Evolutionary conservation across 2,329 filamentous ascomycete genomes (phyloP), one percentile per base, ranked within the genome.

Genomic region (Penicillium sp.): DNA sequence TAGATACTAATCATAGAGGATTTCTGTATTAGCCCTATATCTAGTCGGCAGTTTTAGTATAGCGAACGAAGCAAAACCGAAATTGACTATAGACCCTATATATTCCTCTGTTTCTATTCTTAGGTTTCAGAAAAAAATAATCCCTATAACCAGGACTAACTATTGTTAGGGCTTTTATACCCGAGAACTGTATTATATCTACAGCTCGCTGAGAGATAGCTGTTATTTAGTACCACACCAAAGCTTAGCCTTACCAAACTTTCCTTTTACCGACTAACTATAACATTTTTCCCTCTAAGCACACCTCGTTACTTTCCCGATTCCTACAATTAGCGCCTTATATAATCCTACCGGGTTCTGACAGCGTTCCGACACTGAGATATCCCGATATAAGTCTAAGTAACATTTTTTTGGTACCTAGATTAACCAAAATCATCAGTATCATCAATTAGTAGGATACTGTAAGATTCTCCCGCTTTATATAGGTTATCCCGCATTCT

Each of bases 401-500:
- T 3, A 70, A 71, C 23, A 70, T 70, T 36, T 47, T 69, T 13
- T 51, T 71, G 1, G 61, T 46, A 10, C 69, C 66, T 40, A 49
- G 60, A 1, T 69, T 67, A 31, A 63, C 59, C 7, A 62, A 67
- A 54, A 68, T 70, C 44, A 47, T 55, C 23, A 62, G 65, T 46
- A 65, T 71, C 8, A 70, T 69, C 41, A 61, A 71, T 53, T 70
- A 60, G 68, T 64, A 71, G 43, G 67, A 71, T 63, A 50, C 65
- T 2, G 47, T 61, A 9, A 60, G 68, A 53, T 63, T 67, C 27
- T 65, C 64, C 15, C 60, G 56, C 10, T 68, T 70, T 27, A 65
- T 68, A 44, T 62, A 70, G 67, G 66, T 5, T 69, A 68, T 66
- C 65, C 63, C 3, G 66, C 49, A 36, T 69, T 67, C 47, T 69